phyloP scores from a whole-genome alignment of 495 filamentous ascomycete species.

The Hyaloscypha finlandica region DNA sequence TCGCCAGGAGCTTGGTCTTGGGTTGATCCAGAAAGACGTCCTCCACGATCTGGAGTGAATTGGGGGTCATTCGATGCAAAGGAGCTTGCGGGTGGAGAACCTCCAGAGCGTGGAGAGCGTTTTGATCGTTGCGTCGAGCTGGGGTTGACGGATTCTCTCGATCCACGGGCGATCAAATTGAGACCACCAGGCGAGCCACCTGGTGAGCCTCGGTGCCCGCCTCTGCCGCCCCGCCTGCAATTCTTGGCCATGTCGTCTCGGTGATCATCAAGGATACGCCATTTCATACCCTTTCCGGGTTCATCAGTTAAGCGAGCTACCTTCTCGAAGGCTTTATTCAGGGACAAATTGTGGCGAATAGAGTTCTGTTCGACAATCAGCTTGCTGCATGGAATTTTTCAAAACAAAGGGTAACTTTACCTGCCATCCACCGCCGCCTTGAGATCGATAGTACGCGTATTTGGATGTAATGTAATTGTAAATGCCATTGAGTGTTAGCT shows the following conservation, averaged over 20 bases:
- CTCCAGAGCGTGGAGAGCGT: slow-evolving; percentile 49
- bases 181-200: slow-evolving; percentile 54
- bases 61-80: slow-evolving; percentile 46
- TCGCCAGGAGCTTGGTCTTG: slow-evolving; percentile 44
- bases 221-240: slow-evolving; percentile 52
- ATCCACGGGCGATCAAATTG: slow-evolving; percentile 46
- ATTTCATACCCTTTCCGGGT: slow-evolving; percentile 98
- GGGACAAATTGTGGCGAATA: slow-evolving; percentile 91
- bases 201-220: slow-evolving; percentile 59
- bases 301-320: slow-evolving; percentile 89
- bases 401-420: slow-evolving; percentile 43
- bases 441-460: slow-evolving; percentile 88
- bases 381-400: not conserved
- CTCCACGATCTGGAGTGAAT: slow-evolving; percentile 60
- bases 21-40: slow-evolving; percentile 53
- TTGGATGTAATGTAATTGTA: slow-evolving; percentile 87
- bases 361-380: slow-evolving; percentile 65
- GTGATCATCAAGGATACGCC: slow-evolving; percentile 80
- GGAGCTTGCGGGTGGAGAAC: slow-evolving; percentile 48
- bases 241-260: slow-evolving; percentile 67
- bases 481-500: slow-evolving; percentile 84
- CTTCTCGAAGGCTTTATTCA: slow-evolving; percentile 92
- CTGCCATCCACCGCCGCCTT: slow-evolving; percentile 81
- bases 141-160: slow-evolving; percentile 48
- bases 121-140: slow-evolving; percentile 52